Base-by-base conservation (phyloP, 352 stramenopile genomes). In the Globisporangium camurandrum region DNA sequence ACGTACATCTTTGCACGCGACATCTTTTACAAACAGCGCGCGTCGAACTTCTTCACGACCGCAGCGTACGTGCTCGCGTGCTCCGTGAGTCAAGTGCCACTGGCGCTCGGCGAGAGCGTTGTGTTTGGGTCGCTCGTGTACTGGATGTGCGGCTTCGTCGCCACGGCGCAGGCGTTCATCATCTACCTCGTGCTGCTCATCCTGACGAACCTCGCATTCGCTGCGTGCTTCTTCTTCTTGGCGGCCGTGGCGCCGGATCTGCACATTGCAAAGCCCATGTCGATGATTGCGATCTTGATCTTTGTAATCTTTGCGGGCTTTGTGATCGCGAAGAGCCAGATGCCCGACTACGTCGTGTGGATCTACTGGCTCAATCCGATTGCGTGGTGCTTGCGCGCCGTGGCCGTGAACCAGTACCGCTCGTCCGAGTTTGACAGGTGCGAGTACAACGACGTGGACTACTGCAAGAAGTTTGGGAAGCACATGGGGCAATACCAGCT, bases 281-380 rank as follows among this genome's bases (percentile, higher is more conserved):
- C 33, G 33, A 39, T 39, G 33, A n/a, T 39, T 16, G 17, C 46
- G 9, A 39, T 84, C 11, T 51, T 77, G 4, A 54, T 81, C 17
- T 71, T 57, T 38, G 62, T 84, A 26, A 40, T 84, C 12, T 84
- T 83, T 26, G 54, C 51, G 12, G 72, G 75, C 22, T 83, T 81
- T 19, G 50, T 73, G 34, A 53, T 82, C 23, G 60, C 67, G 24
- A 52, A 59, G 27, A 54, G 66, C 24, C 52, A 71, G 19, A 67
- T 86, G 14, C 68, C 71, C 9, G 14, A 12, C 30, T 34, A 34
- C 30, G 9, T 34, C 14, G 30, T 34, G 8, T 34, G 30, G 30
- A 17, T 85, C n/a, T 86, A 86, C 36, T 84, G 63, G 61, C 62
- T 78, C 30, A 78, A 86, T 28, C 76, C 76, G 9, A 54, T 86